These are phyloP conservation scores for Sarcodon sp. DNA, from an alignment of 768 basidiomycete species.

Conservation along the genomic window DNA sequence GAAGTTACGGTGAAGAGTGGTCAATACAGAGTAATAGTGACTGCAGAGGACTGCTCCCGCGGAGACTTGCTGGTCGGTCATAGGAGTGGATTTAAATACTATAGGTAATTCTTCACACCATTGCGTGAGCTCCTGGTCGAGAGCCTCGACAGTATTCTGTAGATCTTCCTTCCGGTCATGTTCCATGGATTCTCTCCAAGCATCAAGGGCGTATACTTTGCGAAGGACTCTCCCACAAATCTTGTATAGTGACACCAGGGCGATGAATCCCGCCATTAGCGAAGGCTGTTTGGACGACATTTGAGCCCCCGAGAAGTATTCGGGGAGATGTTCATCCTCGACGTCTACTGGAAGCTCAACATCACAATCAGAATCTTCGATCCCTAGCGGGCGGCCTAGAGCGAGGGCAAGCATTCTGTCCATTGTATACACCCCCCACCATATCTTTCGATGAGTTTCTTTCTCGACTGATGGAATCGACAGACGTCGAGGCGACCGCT, in stretches of 20 bases:
- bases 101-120: constrained; percentile 77
- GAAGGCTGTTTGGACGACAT: constrained; percentile 44
- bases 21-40: constrained; percentile 81
- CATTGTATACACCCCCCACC: constrained; percentile 89
- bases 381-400: constrained; percentile 76
- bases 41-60: constrained; percentile 82
- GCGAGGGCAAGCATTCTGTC: constrained; percentile 90
- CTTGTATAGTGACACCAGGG: constrained; percentile 67
- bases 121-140: constrained; percentile 64
- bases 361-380: constrained; percentile 86
- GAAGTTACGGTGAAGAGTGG: constrained; percentile 81
- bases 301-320: constrained; percentile 57
- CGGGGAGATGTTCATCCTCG: constrained; percentile 66
- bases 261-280: constrained; percentile 74
- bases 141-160: constrained; percentile 63
- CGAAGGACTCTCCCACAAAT: constrained; percentile 76
- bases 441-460: constrained; percentile 81
- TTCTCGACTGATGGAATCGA: constrained; percentile 64
- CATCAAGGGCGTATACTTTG: constrained; percentile 74
- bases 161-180: constrained; percentile 64
- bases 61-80: constrained; percentile 69
- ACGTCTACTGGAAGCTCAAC: constrained; percentile 75
- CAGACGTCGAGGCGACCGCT: constrained; percentile 79
- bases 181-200: constrained; percentile 60
- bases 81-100: constrained; percentile 61